Evolutionary conservation across 257 asterid genomes (phyloP).

Genomic region (Mitragyna speciosa): DNA sequence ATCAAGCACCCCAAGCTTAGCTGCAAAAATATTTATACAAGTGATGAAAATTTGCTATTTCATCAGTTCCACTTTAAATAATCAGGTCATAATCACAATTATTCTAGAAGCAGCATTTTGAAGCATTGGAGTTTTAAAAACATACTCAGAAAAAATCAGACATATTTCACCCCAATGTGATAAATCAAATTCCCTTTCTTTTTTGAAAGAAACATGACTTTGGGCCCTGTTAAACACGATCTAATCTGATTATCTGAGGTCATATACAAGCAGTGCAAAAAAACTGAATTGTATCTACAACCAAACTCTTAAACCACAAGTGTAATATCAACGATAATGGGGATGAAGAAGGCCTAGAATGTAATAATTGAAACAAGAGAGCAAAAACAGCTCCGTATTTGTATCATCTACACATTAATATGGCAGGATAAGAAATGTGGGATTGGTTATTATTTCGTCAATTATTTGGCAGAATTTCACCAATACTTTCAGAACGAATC

Average conservation of each 20-base stretch:
- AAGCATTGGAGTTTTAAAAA: neutral
- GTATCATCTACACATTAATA: neutral
- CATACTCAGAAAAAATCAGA: neutral
- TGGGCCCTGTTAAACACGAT: neutral
- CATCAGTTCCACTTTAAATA: neutral
- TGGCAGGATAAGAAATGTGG: neutral
- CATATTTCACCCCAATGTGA: neutral
- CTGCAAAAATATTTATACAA: slow-evolving; percentile 5
- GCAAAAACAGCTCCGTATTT: neutral
- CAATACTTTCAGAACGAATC: neutral
- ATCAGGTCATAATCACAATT: neutral
- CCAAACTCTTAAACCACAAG: neutral
- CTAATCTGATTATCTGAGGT: neutral
- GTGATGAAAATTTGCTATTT: neutral
- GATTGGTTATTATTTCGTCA: neutral
- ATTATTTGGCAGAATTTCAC: neutral
- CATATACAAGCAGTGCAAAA: neutral
- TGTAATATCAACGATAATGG: neutral
- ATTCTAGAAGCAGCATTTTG: neutral
- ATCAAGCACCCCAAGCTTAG: slow-evolving; percentile 24
- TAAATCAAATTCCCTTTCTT: neutral
- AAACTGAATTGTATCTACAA: neutral
- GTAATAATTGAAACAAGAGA: neutral
- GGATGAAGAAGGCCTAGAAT: neutral
- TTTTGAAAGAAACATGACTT: neutral